Evolutionary conservation across 2,329 filamentous ascomycete genomes (phyloP), one percentile per base, ranked within the genome.

Genomic region (Leptoxyphium fumago): DNA sequence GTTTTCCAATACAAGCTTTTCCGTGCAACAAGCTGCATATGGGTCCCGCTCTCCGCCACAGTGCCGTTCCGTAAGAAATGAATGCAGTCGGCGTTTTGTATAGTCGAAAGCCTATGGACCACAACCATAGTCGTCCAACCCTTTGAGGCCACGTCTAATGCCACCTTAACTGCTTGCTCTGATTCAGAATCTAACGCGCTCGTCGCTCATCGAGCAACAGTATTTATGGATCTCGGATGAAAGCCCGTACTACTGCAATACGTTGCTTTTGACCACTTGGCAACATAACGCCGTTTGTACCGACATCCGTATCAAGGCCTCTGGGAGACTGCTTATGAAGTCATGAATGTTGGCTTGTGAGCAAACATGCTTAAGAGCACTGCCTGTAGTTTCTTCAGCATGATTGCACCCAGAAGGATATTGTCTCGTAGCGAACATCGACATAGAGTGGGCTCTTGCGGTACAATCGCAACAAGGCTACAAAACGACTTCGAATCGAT

Each of bases 241-340:
- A 40, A 80, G 77, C 38, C 80, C 77, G 2, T 80, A 62, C 10
- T 80, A 65, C 2, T 80, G 0, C 59, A 54, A 43, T 64, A 62
- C 62, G 39, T 63, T 56, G 2, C 63, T 63, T 40, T 65, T 61
- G 1, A 61, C 60, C 1, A 65, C 48, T 7, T 62, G 57, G 45
- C 65, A 63, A 26, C 58, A 55, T 41, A 65, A 63, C 6, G 63
- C 63, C 36, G 63, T 63, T 39, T 61, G 64, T 13, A 66, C 47
- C 42, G 61, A 57, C n/a, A 55, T 59, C 7, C 62, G 63, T 34
- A 55, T 59, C 14, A 56, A 50, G 5, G 63, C 64, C 29, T 32
- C n/a, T 9, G n/a, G 29, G 29, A 59, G 60, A 18, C 57, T 53
- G 0, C 78, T 83, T 13, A 78, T 63, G 55, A 83, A 84, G 0